Base-by-base conservation (phyloP, 2,329 filamentous ascomycete genomes). In the Pseudofabraea citricarpa region DNA sequence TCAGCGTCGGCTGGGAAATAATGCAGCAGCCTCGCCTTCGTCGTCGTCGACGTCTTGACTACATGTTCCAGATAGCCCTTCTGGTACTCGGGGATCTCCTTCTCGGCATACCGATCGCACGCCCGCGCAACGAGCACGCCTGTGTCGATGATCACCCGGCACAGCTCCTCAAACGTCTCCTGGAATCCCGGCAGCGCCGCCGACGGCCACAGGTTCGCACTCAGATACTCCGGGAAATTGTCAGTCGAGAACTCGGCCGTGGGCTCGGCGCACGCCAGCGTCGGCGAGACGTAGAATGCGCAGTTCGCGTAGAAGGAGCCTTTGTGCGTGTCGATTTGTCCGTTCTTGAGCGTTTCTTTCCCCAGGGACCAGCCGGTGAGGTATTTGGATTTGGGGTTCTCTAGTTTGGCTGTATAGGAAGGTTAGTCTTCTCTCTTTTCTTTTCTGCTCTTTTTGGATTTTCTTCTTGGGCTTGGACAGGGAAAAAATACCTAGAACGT, bases 11-110 rank as follows among this genome's bases (percentile, higher is more conserved):
- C 74, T 2, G 91, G 91, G 56, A 90, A 97, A 66, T 98, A 98
- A 68, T 98, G 93, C 55, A 97, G 69, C 21, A 98, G 72, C 10
- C 93, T 75, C 1, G 93, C 93, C 66, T 98, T 97, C 27, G 89
- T 95, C 1, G 87, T 94, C 24, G 82, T 83, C 38, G 89, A 95
- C 0, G 81, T 85, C 62, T 81, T 80, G 37, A 98, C 91, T 5
- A 97, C 87, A 42, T 81, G 80, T 68, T 96, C 89, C 4, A 98
- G 72, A 59, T 94, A 96, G 1, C 85, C 87, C 4, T 67, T 60
- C 37, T 80, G 79, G 60, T 97, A 97, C 2, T 73, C 85, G 0
- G 79, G 69, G 33, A 97, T 87, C 51, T 94, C 87, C 44, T 77
- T 73, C 60, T 81, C 75, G 2, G 90, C 93, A 65, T 89, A 97